phyloP scores from a whole-genome alignment of 2,329 filamentous ascomycete species.

The Nothomitra cinnamomea region DNA sequence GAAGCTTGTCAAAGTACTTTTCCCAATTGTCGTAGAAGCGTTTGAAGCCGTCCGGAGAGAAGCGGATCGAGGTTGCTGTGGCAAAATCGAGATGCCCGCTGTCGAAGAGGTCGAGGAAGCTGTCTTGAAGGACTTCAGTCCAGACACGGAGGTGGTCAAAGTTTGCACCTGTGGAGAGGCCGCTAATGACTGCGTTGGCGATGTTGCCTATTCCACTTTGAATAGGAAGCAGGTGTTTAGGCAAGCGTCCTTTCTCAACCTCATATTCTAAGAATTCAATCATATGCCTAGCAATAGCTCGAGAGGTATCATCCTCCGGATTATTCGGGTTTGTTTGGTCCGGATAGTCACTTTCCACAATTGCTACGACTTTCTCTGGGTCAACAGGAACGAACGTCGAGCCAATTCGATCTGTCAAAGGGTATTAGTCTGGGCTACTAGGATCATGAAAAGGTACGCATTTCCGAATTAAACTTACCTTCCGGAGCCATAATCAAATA shows the following conservation, averaged over 20 bases:
- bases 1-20: conserved; percentile 60
- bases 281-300: conserved; percentile 58
- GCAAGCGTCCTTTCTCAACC: conserved; percentile 60
- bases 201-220: conserved; percentile 89
- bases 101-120: conserved; percentile 85
- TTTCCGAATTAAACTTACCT: conserved; percentile 7
- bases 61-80: conserved; percentile 76
- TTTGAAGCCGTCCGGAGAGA: conserved; percentile 80
- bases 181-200: conserved; percentile 78
- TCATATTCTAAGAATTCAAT: conserved; percentile 82
- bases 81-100: conserved; percentile 76
- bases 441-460: no score
- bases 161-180: conserved; percentile 54
- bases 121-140: conserved; percentile 88
- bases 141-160: conserved; percentile 82
- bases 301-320: conserved; percentile 55
- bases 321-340: conserved; percentile 61
- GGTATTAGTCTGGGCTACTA: no score
- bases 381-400: conserved; percentile 69
- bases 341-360: conserved; percentile 71
- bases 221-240: conserved; percentile 58
- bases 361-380: conserved; percentile 65
- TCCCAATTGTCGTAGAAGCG: conserved; percentile 83
- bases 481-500: conserved; percentile 74
- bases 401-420: conserved; percentile 52